Evolutionary conservation across 2,329 filamentous ascomycete genomes (phyloP).

Genomic region (Alternaria ventricosa): DNA sequence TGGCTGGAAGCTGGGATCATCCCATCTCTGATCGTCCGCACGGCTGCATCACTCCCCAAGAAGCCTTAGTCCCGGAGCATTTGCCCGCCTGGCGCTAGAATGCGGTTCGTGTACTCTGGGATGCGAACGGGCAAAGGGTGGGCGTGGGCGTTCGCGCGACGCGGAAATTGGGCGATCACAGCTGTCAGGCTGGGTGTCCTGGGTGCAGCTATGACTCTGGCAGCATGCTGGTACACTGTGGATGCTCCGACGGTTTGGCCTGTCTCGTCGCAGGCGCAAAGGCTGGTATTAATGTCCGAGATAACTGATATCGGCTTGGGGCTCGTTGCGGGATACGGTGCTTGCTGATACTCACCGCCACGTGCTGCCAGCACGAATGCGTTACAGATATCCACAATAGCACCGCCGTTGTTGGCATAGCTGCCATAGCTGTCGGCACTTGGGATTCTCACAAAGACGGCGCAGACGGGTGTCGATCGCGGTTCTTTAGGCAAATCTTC

Average conservation of each 20-base stretch:
- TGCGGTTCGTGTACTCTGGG: conserved; percentile 8
- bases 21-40: conserved; percentile 6
- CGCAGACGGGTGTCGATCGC: conserved; percentile 9
- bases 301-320: neutral
- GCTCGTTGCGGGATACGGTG: neutral
- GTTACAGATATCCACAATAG: conserved; percentile 18
- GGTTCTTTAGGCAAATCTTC: neutral
- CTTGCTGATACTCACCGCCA: conserved; percentile 14
- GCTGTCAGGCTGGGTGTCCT: conserved; percentile 19
- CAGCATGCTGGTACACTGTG: conserved; percentile 8
- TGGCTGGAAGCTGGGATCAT: conserved; percentile 4
- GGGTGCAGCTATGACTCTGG: conserved; percentile 13
- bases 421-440: conserved; percentile 9
- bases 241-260: conserved; percentile 24
- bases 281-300: conserved; percentile 5
- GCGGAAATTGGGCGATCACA: conserved; percentile 25
- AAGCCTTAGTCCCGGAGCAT: conserved; percentile 11
- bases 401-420: conserved; percentile 9
- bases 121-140: conserved; percentile 16
- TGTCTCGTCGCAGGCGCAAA: conserved; percentile 17
- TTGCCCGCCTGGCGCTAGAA: conserved; percentile 13
- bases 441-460: conserved; percentile 1
- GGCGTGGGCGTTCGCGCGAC: conserved; percentile 10
- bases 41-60: conserved; percentile 4
- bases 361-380: conserved; percentile 9